These are phyloP conservation scores for Prunus fruticosa DNA, from an alignment of 306 rosid species.

Conservation along the genomic window DNA sequence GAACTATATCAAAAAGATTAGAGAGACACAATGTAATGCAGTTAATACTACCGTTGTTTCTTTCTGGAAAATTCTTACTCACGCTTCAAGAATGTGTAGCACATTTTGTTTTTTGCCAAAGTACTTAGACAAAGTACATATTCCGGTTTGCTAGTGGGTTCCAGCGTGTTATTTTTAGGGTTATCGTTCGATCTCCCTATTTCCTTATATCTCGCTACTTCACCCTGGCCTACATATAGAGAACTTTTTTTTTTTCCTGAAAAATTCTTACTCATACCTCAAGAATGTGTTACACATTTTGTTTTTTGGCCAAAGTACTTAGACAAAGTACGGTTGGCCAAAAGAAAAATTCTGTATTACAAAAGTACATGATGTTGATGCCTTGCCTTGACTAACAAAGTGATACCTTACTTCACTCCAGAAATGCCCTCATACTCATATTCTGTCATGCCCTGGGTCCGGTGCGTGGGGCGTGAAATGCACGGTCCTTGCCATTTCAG, in stretches of 20 bases:
- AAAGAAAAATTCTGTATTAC: not conserved
- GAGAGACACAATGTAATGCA: not conserved
- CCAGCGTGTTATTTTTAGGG: no score
- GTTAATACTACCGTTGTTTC: not conserved
- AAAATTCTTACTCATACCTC: no score
- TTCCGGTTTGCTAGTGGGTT: no score
- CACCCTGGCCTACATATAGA: no score
- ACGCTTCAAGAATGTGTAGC: not conserved
- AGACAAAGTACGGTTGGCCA: not conserved
- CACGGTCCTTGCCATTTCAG: not conserved
- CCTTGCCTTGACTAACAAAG: not conserved
- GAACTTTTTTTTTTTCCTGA: no score
- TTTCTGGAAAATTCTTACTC: not conserved
- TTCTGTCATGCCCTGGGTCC: no score
- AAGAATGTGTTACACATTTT: not conserved
- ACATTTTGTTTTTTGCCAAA: not conserved
- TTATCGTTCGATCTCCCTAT: no score
- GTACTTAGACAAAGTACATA: no score
- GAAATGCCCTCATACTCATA: not conserved
- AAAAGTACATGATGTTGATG: not conserved
- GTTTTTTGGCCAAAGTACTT: no score
- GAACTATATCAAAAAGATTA: not conserved
- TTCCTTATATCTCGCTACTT: no score
- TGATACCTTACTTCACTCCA: constrained; percentile 3
- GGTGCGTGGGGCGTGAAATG: no score